Conservation (phyloP, 495 filamentous ascomycete genomes). For the Oidiodendron maius region DNA sequence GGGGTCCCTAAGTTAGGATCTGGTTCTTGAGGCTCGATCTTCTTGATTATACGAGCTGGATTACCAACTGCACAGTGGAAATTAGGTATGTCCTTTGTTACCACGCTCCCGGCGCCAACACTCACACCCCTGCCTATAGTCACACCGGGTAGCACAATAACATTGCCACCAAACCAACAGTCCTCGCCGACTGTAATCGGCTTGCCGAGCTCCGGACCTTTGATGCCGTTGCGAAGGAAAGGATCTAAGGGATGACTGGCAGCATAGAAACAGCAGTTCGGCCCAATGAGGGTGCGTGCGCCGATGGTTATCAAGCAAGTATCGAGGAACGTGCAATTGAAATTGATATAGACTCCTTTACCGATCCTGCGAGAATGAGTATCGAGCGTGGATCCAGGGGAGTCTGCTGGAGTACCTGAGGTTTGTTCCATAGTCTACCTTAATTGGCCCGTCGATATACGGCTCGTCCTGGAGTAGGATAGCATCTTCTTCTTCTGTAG, state of each 20-base stretch:
- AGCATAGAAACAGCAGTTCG: conserved; percentile 67
- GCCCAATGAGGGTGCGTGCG: conserved; percentile 71
- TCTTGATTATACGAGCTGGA: conserved; percentile 55
- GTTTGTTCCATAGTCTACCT: conserved; percentile 72
- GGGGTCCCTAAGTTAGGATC: conserved; percentile 4
- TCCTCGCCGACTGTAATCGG: conserved; percentile 79
- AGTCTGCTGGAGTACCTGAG: conserved; percentile 33
- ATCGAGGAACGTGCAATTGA: conserved; percentile 69
- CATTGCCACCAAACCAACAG: conserved; percentile 84
- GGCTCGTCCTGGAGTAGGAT: conserved; percentile 52
- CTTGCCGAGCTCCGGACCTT: conserved; percentile 69
- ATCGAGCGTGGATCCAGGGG: neutral
- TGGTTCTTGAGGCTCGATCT: conserved; percentile 34
- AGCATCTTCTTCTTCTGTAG: conserved; percentile 53
- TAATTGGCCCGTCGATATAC: conserved; percentile 67
- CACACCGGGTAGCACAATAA: conserved; percentile 69
- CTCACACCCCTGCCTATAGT: conserved; percentile 68
- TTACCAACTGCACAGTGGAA: conserved; percentile 62
- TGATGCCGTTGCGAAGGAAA: conserved; percentile 60
- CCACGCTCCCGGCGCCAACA: conserved; percentile 83
- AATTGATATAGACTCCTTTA: conserved; percentile 69
- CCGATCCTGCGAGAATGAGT: conserved; percentile 39
- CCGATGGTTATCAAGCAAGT: conserved; percentile 74
- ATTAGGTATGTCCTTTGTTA: conserved; percentile 71
- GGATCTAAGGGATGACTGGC: conserved; percentile 77